phyloP scores from a whole-genome alignment of 441 rosid species.

The Gossypium gossypioides region DNA sequence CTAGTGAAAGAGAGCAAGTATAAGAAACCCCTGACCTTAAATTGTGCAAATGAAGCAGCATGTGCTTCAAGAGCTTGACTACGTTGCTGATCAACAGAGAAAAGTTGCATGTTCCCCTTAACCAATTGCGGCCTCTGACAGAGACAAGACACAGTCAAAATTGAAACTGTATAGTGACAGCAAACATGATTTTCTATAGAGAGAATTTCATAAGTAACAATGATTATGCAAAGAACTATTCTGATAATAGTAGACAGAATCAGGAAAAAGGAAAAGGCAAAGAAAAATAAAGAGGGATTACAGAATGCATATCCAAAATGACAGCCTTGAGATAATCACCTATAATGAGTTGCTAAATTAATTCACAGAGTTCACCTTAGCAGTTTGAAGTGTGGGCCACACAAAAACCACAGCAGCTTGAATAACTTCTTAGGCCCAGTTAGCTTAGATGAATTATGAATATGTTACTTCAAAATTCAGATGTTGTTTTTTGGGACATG shows the following conservation, averaged over 20 bases:
- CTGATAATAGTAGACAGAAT: not conserved
- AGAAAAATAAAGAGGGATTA: not conserved
- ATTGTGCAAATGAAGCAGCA: constrained; percentile 90
- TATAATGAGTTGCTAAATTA: not conserved
- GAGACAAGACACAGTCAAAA: constrained; percentile 10
- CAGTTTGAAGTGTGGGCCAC: not conserved
- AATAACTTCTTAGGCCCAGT: not conserved
- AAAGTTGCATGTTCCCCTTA: constrained; percentile 97
- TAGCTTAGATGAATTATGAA: not conserved
- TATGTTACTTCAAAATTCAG: not conserved
- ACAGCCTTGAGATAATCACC: not conserved
- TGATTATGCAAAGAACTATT: not conserved
- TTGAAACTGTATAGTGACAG: not conserved
- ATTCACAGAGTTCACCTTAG: not conserved
- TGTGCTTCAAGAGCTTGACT: constrained; percentile 99
- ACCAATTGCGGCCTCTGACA: constrained; percentile 77
- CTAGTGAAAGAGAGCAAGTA: not conserved
- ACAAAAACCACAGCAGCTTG: not conserved
- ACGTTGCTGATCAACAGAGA: constrained; percentile 94
- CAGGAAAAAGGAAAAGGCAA: not conserved
- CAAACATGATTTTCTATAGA: not conserved
- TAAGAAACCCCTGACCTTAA: constrained; percentile 44
- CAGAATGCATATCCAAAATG: not conserved
- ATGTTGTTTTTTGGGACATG: not conserved
- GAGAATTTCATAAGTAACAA: not conserved